Evolutionary conservation across 345 rosid genomes (phyloP).

Genomic region (Gossypium turneri): DNA sequence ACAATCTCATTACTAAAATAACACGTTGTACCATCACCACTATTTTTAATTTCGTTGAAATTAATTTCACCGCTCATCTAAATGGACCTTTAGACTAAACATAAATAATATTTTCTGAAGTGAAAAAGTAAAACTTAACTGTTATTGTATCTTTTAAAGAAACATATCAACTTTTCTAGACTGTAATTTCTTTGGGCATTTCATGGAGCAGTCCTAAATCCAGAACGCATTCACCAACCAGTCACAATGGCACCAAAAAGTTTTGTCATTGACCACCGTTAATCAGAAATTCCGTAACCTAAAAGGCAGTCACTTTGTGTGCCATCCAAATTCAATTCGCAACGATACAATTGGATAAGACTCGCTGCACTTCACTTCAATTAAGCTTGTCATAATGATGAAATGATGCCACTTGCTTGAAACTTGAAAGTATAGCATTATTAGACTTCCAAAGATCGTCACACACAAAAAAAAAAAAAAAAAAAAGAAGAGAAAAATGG

Average conservation of each 20-base stretch:
- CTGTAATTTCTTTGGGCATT: neutral
- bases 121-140: no score
- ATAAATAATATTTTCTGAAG: no score
- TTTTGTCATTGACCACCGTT: neutral
- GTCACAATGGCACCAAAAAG: neutral
- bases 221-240: neutral
- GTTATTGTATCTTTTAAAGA: no score
- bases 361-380: neutral
- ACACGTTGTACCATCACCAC: accelerated
- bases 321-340: neutral
- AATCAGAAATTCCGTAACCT: neutral
- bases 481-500: neutral
- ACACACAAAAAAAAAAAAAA: neutral
- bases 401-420: neutral
- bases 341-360: neutral
- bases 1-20: no score
- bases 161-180: neutral
- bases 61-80: no score
- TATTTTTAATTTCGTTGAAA: no score
- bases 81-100: no score
- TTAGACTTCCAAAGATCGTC: neutral
- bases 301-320: neutral
- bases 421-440: neutral
- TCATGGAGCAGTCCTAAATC: neutral
- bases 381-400: neutral